phyloP scores from a whole-genome alignment of 805 yeast species.

The Tetrapisispora phaffii region DNA sequence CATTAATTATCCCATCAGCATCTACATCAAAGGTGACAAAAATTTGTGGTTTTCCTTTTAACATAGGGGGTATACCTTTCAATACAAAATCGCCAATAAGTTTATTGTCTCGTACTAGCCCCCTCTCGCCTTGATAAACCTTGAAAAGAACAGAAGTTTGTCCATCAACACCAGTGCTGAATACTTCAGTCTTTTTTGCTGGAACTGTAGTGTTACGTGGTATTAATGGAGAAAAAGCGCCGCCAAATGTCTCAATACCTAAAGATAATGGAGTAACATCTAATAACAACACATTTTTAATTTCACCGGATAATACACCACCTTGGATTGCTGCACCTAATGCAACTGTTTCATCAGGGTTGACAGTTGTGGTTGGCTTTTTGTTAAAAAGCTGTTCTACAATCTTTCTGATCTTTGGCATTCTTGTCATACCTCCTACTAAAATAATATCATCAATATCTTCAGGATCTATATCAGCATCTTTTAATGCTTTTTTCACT shows the following conservation, averaged over 20 bases:
- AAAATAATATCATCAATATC: constrained; percentile 67
- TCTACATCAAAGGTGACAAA: constrained; percentile 70
- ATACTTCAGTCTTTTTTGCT: constrained; percentile 59
- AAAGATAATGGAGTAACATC: constrained; percentile 78
- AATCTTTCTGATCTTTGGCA: constrained; percentile 65
- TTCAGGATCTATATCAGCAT: constrained; percentile 54
- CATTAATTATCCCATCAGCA: constrained; percentile 77
- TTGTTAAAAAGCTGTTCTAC: constrained; percentile 52
- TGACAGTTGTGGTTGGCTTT: constrained; percentile 61
- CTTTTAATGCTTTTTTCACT: constrained; percentile 63
- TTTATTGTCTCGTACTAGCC: constrained; percentile 68
- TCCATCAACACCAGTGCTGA: constrained; percentile 76
- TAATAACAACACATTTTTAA: constrained; percentile 62
- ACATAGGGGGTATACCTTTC: constrained; percentile 62
- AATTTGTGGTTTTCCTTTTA: constrained; percentile 74
- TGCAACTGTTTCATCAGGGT: constrained; percentile 92
- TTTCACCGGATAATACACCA: constrained; percentile 75
- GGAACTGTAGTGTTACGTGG: constrained; percentile 75
- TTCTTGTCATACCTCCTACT: constrained; percentile 86
- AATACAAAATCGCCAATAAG: constrained; percentile 65
- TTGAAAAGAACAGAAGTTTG: constrained; percentile 76
- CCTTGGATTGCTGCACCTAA: constrained; percentile 88
- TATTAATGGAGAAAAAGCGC: constrained; percentile 68
- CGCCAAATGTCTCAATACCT: constrained; percentile 81
- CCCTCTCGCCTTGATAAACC: constrained; percentile 75